Evolutionary conservation across 192 early-diverging fungal genomes (phyloP).

Genomic region (Backusella australiensis): DNA sequence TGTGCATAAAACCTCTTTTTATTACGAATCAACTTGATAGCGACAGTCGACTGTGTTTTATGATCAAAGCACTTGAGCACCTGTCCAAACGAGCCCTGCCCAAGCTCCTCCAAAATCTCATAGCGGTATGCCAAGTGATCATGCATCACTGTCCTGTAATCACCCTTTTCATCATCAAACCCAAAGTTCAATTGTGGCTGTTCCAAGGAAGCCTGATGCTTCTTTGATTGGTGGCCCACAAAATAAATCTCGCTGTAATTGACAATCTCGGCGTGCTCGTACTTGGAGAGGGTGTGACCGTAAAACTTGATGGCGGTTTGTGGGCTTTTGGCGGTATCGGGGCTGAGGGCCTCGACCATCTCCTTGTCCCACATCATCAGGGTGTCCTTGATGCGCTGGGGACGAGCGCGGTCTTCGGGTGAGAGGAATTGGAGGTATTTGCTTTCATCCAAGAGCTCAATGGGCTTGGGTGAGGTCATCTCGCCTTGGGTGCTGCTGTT

Average conservation of each 20-base stretch:
- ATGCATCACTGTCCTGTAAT: conserved; percentile 81
- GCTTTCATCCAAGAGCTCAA: not conserved
- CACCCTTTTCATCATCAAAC: conserved; percentile 91
- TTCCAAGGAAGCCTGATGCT: conserved; percentile 53
- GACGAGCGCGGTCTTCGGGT: not conserved
- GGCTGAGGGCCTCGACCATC: not conserved
- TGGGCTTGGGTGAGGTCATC: not conserved
- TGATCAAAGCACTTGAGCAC: conserved; percentile 92
- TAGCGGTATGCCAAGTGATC: conserved; percentile 91
- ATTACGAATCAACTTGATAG: conserved; percentile 93
- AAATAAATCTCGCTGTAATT: conserved; percentile 82
- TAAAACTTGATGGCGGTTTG: conserved; percentile 60
- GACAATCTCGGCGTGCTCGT: conserved; percentile 85
- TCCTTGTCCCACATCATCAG: not conserved
- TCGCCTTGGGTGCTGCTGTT: not conserved
- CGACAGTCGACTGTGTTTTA: conserved; percentile 81
- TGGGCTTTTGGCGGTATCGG: conserved; percentile 43
- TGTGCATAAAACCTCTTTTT: conserved; percentile 96
- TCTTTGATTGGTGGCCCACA: conserved; percentile 71
- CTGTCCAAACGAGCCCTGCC: conserved; percentile 90
- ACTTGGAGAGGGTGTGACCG: conserved; percentile 68
- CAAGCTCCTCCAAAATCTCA: conserved; percentile 85
- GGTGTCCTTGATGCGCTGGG: not conserved
- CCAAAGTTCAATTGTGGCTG: conserved; percentile 56
- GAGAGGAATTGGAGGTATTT: not conserved